phyloP scores from a whole-genome alignment of 495 filamentous ascomycete genomes.

The Hypoxylon lenormandii region DNA sequence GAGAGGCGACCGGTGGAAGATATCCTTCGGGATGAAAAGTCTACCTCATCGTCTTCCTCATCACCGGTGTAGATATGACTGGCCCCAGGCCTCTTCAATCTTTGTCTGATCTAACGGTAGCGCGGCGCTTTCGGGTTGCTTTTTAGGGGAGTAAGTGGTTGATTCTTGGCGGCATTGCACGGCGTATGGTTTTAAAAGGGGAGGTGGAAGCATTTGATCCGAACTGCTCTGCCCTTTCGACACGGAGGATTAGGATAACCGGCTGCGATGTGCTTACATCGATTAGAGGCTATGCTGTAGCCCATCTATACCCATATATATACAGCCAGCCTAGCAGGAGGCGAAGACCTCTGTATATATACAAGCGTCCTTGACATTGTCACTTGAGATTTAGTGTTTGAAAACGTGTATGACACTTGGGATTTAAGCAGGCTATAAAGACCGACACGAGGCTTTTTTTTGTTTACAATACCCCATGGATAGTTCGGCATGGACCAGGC shows the following conservation, averaged over 20 bases:
- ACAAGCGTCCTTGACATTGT: constrained; percentile 9
- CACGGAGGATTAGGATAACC: neutral
- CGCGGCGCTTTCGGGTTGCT: constrained; percentile 46
- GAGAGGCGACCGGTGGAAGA: constrained; percentile 47
- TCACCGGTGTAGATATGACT: constrained; percentile 27
- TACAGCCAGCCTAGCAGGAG: constrained; percentile 2
- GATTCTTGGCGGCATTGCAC: constrained; percentile 39
- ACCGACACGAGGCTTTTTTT: neutral
- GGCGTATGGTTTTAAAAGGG: constrained; percentile 42
- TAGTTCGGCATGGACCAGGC: neutral
- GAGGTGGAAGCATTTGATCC: neutral
- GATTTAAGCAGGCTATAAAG: constrained; percentile 3
- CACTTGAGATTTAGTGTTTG: constrained; percentile 4
- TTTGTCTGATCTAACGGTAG: constrained; percentile 42
- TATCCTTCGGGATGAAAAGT: constrained; percentile 28
- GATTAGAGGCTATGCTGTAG: neutral
- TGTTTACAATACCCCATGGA: neutral
- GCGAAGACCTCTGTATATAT: neutral
- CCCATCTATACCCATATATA: constrained; percentile 13
- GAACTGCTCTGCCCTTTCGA: constrained; percentile 6
- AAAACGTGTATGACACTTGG: constrained; percentile 25
- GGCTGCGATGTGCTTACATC: constrained; percentile 13
- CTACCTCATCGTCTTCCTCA: constrained; percentile 26
- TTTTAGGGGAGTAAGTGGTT: neutral
- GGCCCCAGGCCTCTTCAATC: constrained; percentile 7